phyloP scores from a whole-genome alignment of 305 asterid species.

The Ilex paraguariensis region DNA sequence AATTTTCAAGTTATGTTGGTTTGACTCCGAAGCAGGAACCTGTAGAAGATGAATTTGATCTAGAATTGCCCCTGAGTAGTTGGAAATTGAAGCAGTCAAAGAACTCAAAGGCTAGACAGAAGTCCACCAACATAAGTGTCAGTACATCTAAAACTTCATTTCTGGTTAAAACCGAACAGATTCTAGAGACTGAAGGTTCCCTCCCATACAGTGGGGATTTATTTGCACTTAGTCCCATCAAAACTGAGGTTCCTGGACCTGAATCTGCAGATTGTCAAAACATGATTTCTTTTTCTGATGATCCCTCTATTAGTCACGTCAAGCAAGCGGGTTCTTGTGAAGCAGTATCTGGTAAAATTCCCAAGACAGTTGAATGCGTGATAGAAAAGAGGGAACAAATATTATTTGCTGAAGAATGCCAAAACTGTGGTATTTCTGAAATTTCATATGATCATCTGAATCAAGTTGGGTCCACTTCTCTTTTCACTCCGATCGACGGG shows the following conservation, averaged over 20 bases:
- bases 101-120: slow-evolving; percentile 42
- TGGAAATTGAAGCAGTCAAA: slow-evolving; percentile 41
- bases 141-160: slow-evolving; percentile 16
- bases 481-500: slow-evolving; percentile 19
- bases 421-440: slow-evolving; percentile 34
- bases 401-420: slow-evolving; percentile 20
- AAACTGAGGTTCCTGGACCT: slow-evolving; percentile 42
- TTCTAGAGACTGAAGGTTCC: slow-evolving; percentile 29
- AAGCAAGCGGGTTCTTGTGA: slow-evolving; percentile 22
- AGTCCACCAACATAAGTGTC: slow-evolving; percentile 17
- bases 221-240: slow-evolving; percentile 24
- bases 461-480: slow-evolving; percentile 22
- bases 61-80: slow-evolving; percentile 46
- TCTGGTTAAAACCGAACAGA: slow-evolving; percentile 24
- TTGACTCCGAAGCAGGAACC: slow-evolving; percentile 19
- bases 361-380: slow-evolving; percentile 20
- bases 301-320: slow-evolving; percentile 19
- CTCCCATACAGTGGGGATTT: slow-evolving; percentile 18
- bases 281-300: slow-evolving; percentile 21
- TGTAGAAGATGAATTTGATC: slow-evolving; percentile 56
- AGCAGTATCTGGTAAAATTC: slow-evolving; percentile 18
- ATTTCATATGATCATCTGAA: slow-evolving; percentile 38
- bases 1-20: slow-evolving; percentile 14
- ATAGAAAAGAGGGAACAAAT: slow-evolving; percentile 16
- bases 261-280: slow-evolving; percentile 25